Conservation (phyloP, 768 basidiomycete genomes). For the Xerocomus spinulosus region DNA sequence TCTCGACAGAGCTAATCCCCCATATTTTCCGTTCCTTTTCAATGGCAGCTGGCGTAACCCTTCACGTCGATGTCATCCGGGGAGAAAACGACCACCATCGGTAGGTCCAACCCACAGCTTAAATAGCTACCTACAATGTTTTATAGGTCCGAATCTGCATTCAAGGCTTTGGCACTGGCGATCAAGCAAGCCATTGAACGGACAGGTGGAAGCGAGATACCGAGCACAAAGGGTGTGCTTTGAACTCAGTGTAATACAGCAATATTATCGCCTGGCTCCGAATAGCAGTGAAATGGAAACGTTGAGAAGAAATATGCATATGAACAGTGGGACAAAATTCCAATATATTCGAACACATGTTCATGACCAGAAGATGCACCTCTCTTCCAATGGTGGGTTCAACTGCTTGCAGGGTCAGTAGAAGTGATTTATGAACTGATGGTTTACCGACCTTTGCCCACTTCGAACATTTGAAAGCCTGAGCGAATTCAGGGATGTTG, state of each 20-base stretch:
- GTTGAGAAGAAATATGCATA: slow-evolving; percentile 18
- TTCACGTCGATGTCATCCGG: slow-evolving; percentile 90
- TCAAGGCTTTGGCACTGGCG: slow-evolving; percentile 95
- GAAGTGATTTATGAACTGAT: not conserved
- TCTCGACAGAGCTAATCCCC: slow-evolving; percentile 97
- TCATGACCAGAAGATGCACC: slow-evolving; percentile 77
- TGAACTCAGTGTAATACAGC: slow-evolving; percentile 20
- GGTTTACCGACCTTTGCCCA: slow-evolving; percentile 58
- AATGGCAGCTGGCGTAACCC: slow-evolving; percentile 89
- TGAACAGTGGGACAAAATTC: slow-evolving; percentile 4
- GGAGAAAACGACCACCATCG: slow-evolving; percentile 98
- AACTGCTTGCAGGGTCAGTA: slow-evolving; percentile 40
- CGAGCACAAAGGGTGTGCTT: slow-evolving; percentile 95
- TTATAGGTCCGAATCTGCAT: slow-evolving; percentile 88
- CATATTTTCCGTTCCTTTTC: slow-evolving; percentile 98
- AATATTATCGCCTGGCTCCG: not conserved
- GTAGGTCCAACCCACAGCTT: slow-evolving; percentile 39
- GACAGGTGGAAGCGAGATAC: slow-evolving; percentile 87
- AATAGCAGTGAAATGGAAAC: not conserved
- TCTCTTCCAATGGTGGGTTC: slow-evolving; percentile 76
- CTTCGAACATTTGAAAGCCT: slow-evolving; percentile 78
- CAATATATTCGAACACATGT: not conserved
- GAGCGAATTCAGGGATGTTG: slow-evolving; percentile 85
- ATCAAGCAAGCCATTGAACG: slow-evolving; percentile 91
- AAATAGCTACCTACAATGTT: not conserved